Percentiles rank a stretch among this genome's conserved stretches.
Evolutionary conservation across 805 yeast species (phyloP).

Genomic region (Lachancea mirantina): DNA sequence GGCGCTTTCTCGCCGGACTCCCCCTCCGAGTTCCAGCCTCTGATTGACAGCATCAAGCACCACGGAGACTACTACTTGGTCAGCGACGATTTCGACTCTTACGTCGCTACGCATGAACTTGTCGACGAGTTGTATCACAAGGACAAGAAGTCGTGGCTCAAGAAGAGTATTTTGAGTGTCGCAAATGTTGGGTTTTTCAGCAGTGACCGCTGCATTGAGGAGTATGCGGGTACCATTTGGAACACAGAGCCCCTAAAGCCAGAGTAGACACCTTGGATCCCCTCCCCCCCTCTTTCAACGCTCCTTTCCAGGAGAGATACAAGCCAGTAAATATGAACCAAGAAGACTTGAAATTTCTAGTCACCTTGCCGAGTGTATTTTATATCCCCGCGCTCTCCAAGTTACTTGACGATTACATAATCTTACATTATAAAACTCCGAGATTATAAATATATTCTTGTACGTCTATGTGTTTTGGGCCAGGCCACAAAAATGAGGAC

Average conservation of each 20-base stretch:
- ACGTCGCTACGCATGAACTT: conserved; percentile 69
- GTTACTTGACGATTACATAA: too few species aligned
- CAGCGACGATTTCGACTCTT: conserved; percentile 82
- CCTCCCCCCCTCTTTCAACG: too few species aligned
- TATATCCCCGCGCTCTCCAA: too few species aligned
- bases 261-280: conserved; percentile 9
- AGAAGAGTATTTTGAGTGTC: conserved; percentile 68
- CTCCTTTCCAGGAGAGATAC: too few species aligned
- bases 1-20: conserved; percentile 67
- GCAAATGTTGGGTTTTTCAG: conserved; percentile 93
- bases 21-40: conserved; percentile 50
- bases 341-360: too few species aligned
- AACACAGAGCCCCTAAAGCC: conserved; percentile 63
- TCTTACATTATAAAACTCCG: too few species aligned
- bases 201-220: conserved; percentile 85
- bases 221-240: conserved; percentile 91
- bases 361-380: too few species aligned
- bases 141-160: conserved; percentile 66
- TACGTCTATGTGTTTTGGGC: too few species aligned
- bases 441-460: too few species aligned
- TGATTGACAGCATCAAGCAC: conserved; percentile 59
- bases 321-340: too few species aligned
- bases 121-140: conserved; percentile 63
- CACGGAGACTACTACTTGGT: conserved; percentile 87
- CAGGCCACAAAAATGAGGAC: too few species aligned